Percentiles rank a stretch among this genome's conserved stretches.
Evolutionary conservation across 208 protist genomes (phyloP).

Genomic region (Leishmania mexicana): DNA sequence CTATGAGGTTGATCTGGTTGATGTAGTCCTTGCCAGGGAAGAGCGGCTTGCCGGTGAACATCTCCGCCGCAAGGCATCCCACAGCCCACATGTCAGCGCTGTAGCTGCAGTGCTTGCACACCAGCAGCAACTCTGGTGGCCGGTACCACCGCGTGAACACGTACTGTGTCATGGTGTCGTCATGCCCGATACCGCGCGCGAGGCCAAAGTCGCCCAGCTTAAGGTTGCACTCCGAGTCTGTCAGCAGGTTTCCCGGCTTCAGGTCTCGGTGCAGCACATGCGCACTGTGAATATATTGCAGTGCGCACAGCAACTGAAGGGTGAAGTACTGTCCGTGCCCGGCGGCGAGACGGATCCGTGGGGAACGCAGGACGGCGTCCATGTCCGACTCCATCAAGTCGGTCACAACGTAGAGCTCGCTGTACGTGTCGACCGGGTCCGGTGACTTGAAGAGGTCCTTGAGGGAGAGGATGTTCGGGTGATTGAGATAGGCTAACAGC

Average conservation of each 20-base stretch:
- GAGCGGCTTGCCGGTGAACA: constrained; percentile 87
- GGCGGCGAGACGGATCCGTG: constrained; percentile 41
- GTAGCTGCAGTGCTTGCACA: constrained; percentile 84
- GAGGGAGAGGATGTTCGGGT: constrained; percentile 86
- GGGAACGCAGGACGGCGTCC: constrained; percentile 75
- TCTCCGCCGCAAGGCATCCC: constrained; percentile 96
- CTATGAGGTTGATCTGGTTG: constrained; percentile 87
- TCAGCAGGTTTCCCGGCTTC: constrained; percentile 94
- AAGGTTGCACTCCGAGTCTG: constrained; percentile 91
- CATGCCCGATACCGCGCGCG: constrained; percentile 52
- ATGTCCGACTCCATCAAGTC: constrained; percentile 95
- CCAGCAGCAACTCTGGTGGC: constrained; percentile 98
- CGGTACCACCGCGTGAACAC: constrained; percentile 99
- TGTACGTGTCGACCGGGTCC: constrained; percentile 43
- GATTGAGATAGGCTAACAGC: constrained; percentile 65
- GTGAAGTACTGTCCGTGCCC: constrained; percentile 95
- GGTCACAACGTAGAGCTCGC: constrained; percentile 87
- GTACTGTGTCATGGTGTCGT: constrained; percentile 94
- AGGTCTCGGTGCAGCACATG: constrained; percentile 96
- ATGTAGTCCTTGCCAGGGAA: constrained; percentile 89
- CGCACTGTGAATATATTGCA: constrained; percentile 96
- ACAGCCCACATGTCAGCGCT: constrained; percentile 97
- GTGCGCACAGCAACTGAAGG: constrained; percentile 94
- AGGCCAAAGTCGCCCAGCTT: constrained; percentile 95
- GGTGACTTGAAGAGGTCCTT: constrained; percentile 71